A percentile compares a stretch with the other conserved stretches of the same genome.
Conservation (phyloP, 2,329 filamentous ascomycete genomes). For the Colletotrichum euphorbiae region DNA sequence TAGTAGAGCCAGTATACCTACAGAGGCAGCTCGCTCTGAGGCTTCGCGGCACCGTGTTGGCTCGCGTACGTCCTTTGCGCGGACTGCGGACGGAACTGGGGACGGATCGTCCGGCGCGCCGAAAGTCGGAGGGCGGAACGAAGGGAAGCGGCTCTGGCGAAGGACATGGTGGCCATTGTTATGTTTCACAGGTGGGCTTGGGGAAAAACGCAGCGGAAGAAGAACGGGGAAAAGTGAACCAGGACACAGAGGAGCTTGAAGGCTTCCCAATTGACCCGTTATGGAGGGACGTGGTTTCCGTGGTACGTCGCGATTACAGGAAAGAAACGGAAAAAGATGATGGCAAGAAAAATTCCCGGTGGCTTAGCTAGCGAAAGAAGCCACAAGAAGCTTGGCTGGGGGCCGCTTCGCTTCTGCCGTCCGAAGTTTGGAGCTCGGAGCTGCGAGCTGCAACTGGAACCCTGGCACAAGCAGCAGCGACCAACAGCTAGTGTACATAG, state of each 20-base stretch:
- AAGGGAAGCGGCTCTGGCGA: slow-evolving; percentile 33
- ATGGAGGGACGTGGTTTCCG: slow-evolving; percentile 14
- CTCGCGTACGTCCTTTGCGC: slow-evolving; percentile 37
- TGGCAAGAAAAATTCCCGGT: slow-evolving; percentile 2
- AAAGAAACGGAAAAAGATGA: no score
- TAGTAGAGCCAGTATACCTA: neutral
- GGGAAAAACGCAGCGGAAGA: no score
- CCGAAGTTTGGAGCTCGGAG: slow-evolving; percentile 40
- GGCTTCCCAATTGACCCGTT: slow-evolving; percentile 17
- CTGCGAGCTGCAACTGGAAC: slow-evolving; percentile 28
- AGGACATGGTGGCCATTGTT: slow-evolving; percentile 20
- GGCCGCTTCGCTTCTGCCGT: slow-evolving; percentile 26
- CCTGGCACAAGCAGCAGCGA: neutral
- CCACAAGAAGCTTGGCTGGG: slow-evolving; percentile 11
- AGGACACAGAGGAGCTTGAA: neutral
- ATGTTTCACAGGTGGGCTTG: neutral
- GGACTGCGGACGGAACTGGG: slow-evolving; percentile 32
- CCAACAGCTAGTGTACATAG: slow-evolving; percentile 15
- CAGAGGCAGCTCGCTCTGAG: slow-evolving; percentile 38
- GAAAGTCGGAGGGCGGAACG: slow-evolving; percentile 35
- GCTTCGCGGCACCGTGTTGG: slow-evolving; percentile 35
- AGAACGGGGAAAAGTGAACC: neutral
- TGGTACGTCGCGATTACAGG: slow-evolving; percentile 1
- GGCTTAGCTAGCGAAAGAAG: slow-evolving; percentile 19
- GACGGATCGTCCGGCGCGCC: slow-evolving; percentile 36